Base-by-base conservation (phyloP, 805 yeast genomes). In the Saccharomycopsis olivae region DNA sequence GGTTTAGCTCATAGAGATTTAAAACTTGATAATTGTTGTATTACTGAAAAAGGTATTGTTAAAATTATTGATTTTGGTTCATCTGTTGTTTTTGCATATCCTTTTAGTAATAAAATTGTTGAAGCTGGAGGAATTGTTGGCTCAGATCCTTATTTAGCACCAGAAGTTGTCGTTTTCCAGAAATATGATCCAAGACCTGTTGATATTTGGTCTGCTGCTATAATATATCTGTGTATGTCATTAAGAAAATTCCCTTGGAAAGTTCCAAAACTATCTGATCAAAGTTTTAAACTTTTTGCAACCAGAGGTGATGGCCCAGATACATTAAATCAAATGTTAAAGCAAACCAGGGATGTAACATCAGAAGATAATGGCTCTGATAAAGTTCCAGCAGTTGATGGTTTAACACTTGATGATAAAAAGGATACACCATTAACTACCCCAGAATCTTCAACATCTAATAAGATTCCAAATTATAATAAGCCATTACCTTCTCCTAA, bases 241-340 rank as follows among this genome's bases (percentile, higher is more conserved):
- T 66, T 87, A 57, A 80, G 85, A 55, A 82, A 86, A 61, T 87
- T 87, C 61, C 96, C 96, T 6, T 87, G 96, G 96, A 86, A 85
- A 55, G 84, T 85, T 5, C 96, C 96, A 6, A 80, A 84, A 53
- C 59, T 76, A 38, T 66, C 79, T 37, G 96, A 87, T 58, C 73
- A 77, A 50, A 78, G 92, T 46, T 88, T 87, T 62, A 84, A 82
- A 59, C 57, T 84, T 50, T 88, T 84, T 56, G 80, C 89, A 33
- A 73, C 83, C 20, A 73, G 87, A 23, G 78, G 73, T 49, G 71
- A 78, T 25, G 82, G 82, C 41, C 20, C 35, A n/a, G 74, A 68
- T 38, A 73, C 87, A 1, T 61, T 83, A 45, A 75, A 78, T 48
- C 77, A 80, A 20, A 54, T 78, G 36, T 65, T 78, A 42, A 69